Evolutionary conservation across 1,284 basidiomycete genomes (phyloP), one percentile per base, ranked within the genome.

Genomic region (Puccinia hordei): DNA sequence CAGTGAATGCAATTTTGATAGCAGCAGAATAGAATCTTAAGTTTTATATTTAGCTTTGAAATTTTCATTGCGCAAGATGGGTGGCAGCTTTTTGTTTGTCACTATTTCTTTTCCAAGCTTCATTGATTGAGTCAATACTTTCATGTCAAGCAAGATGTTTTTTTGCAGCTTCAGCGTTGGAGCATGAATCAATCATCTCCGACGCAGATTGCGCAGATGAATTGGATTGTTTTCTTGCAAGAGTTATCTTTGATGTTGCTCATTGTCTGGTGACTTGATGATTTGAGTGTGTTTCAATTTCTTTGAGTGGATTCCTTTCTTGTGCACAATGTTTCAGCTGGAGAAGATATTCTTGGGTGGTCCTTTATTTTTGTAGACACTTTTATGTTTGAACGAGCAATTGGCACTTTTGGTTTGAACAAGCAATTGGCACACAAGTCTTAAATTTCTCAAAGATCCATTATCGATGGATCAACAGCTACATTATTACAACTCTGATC

Each of bases 261-360:
- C 13, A 41, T 66, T 38, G 27, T 24, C n/a, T n/a, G 41, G 41
- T 22, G 63, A 66, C 41, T 66, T 38, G 35, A 46, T 22, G 41
- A 66, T 66, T 66, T 38, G 63, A 15, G 38, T 66, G n/a, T 38
- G 63, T 35, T 66, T 66, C 22, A 19, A 24, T 66, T 46, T 46
- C 38, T 66, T 46, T 12, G 38, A 22, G 22, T 27, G 41, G 27
- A 1, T 44, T 35, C 10, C 22, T 66, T 2, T 9, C 35, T 22
- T 44, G 63, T 3, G 41, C 12, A 19, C 10, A 38, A 35, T 38
- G 3, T 13, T 44, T 44, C 9, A 27, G 44, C n/a, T 10, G 63
- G 63, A 46, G 63, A 66, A 46, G 63, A 35, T 35, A 44, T 2
- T 19, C 10, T 46, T n/a, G 41, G 17, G 5, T 5, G 19, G n/a